A percentile compares a stretch with the other conserved stretches of the same genome.
Evolutionary conservation across 2,329 filamentous ascomycete species (phyloP).

Genomic region (Penicillium aurantiogriseum): DNA sequence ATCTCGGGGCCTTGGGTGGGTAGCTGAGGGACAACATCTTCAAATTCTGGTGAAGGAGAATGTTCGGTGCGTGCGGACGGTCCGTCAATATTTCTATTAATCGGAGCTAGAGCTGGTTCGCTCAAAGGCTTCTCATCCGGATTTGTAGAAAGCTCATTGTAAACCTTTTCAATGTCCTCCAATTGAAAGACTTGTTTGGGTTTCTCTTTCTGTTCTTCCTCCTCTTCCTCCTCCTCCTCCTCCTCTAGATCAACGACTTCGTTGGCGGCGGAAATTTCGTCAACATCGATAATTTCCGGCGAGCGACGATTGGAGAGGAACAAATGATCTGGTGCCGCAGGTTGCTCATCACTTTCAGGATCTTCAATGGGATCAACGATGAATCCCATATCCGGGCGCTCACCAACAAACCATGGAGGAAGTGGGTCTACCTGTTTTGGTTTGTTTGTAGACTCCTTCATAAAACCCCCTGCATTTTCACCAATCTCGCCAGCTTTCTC

Average conservation of each 20-base stretch:
- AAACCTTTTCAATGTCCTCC: constrained; percentile 1
- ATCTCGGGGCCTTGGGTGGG: constrained; percentile 9
- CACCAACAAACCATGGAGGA: constrained; percentile 49
- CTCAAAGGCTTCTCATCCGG: not conserved
- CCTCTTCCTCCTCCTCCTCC: constrained; percentile 1
- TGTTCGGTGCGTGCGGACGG: constrained; percentile 18
- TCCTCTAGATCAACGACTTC: constrained; percentile 35
- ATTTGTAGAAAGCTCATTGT: not conserved
- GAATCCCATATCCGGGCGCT: constrained; percentile 34
- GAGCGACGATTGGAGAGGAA: constrained; percentile 34
- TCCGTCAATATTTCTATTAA: not conserved
- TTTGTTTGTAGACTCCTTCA: constrained; percentile 47
- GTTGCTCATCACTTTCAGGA: constrained; percentile 22
- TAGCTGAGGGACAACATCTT: constrained; percentile 46
- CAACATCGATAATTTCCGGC: constrained; percentile 42
- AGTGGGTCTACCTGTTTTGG: constrained; percentile 35
- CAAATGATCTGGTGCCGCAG: constrained; percentile 22
- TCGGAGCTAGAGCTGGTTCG: not conserved
- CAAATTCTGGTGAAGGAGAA: constrained; percentile 52
- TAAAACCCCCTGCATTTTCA: constrained; percentile 63
- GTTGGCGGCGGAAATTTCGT: constrained; percentile 31
- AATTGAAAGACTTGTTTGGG: not conserved
- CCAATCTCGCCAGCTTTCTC: constrained; percentile 53
- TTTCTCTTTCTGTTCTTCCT: not conserved
- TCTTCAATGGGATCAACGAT: constrained; percentile 28